Evolutionary conservation across 345 rosid genomes (phyloP).

Genomic region (Corymbia maculata): DNA sequence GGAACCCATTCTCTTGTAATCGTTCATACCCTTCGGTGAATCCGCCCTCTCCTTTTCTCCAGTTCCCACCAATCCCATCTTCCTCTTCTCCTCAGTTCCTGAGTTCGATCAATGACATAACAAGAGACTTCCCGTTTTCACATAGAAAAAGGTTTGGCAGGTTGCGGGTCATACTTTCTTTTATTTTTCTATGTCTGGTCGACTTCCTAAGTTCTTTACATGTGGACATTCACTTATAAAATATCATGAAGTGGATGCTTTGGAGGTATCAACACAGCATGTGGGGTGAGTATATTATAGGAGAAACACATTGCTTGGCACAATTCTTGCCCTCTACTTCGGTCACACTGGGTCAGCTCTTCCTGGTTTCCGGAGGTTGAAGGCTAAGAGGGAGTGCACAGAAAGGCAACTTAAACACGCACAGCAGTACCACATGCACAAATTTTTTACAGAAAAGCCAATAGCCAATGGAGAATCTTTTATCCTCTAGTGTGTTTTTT

Average conservation of each 20-base stretch:
- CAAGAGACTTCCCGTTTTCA: not conserved
- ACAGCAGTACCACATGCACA: not conserved
- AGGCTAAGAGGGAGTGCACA: not conserved
- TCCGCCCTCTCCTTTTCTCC: conserved; percentile 41
- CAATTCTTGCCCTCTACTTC: not conserved
- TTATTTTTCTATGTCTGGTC: not conserved
- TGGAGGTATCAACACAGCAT: not conserved
- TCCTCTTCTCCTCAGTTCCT: conserved; percentile 5
- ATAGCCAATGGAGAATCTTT: not conserved
- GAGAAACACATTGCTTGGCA: not conserved
- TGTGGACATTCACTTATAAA: not conserved
- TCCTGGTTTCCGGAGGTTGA: not conserved
- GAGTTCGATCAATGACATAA: not conserved
- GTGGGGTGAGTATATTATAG: not conserved
- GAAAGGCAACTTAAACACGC: not conserved
- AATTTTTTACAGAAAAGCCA: not conserved
- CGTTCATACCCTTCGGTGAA: conserved; percentile 41
- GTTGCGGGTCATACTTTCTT: not conserved
- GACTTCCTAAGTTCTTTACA: not conserved
- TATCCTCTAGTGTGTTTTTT: not conserved
- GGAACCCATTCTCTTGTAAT: conserved; percentile 64
- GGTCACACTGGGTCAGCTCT: not conserved
- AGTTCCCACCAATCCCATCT: conserved; percentile 27
- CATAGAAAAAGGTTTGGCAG: not conserved
- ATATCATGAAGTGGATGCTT: not conserved